Evolutionary conservation across 2,329 filamentous ascomycete genomes (phyloP).

Genomic region (Xylariaceae sp.): DNA sequence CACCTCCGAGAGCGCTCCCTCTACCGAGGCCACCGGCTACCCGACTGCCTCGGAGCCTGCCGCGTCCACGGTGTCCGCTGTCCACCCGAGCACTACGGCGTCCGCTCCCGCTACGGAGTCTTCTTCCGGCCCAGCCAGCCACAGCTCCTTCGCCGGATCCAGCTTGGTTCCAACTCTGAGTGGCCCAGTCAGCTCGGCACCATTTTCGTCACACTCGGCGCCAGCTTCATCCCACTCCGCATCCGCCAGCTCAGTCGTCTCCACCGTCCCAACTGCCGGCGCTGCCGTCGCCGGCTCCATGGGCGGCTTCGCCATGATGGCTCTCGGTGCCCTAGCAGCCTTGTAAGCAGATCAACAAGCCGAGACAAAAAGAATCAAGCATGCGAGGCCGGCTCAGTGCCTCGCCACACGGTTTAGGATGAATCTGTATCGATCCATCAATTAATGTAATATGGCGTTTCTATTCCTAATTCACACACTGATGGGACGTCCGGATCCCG

Average conservation of each 20-base stretch:
- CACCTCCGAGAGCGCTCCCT: conserved; percentile 3
- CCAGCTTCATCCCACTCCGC: background rate
- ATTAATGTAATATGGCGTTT: conserved; percentile 9
- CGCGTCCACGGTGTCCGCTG: conserved; percentile 4
- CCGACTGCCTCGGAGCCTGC: background rate
- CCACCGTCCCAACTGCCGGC: conserved; percentile 14
- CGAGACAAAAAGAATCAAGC: background rate
- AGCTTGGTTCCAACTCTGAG: background rate
- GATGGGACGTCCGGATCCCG: background rate
- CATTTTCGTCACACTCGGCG: background rate
- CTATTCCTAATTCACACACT: background rate
- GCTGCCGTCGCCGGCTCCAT: conserved; percentile 17
- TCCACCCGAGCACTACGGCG: background rate
- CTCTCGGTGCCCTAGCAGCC: conserved; percentile 17
- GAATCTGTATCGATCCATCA: background rate
- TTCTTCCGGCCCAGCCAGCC: background rate
- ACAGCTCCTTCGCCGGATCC: conserved; percentile 3
- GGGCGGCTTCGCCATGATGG: conserved; percentile 20
- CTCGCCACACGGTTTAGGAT: background rate
- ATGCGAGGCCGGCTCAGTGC: background rate
- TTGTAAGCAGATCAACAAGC: conserved; percentile 1
- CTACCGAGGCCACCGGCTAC: background rate
- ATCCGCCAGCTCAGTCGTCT: background rate
- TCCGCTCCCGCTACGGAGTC: background rate
- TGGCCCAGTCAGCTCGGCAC: background rate